Base-by-base conservation (phyloP, 2,329 filamentous ascomycete genomes). In the Colletotrichum sublineola region DNA sequence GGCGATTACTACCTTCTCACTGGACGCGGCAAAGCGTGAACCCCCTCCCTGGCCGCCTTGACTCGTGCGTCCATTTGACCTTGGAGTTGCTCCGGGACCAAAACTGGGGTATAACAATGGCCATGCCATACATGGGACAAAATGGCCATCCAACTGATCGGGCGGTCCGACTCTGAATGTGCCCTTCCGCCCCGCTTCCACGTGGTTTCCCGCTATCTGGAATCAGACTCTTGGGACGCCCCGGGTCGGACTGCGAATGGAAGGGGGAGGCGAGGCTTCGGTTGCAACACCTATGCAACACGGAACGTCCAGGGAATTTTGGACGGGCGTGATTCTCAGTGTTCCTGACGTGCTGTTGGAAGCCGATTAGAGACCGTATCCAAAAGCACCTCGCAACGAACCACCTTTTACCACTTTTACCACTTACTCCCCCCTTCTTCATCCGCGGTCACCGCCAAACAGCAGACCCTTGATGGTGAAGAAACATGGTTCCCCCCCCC, bases 131-230 rank as follows among this genome's bases (percentile, higher is more conserved):
- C 42, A 20, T 33, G 31, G 65, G 66, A 60, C 20, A 68, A 68
- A 60, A 53, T 52, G 53, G 46, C 18, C 36, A 42, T 44, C 36
- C 55, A 36, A 60, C 46, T 50, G 38, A 33, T 52, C 24, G 40
- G 24, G 24, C 48, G 58, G 68, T 61, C 66, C 66, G 48, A 65
- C 46, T 65, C 55, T 36, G 20, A 55, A 33, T 36, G 42, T 67
- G 56, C 42, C 68, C 46, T 24, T 48, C 46, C 46, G 46, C 68
- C 55, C 69, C 40, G 61, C 53, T 29, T 65, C 70, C 70, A 72
- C 70, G 70, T 69, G 70, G 70, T 69, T 42, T 61, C 53, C 70
- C 55, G 70, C 70, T 40, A 9, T 44, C 20, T 46, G 38, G 55
- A 42, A 69, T 69, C 61, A 55, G 61, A 61, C 24, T 67, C 38